Percentiles rank a stretch among this genome's conserved stretches.
Evolutionary conservation across 352 stramenopile genomes (phyloP).

Genomic region (Pythium graminicola): DNA sequence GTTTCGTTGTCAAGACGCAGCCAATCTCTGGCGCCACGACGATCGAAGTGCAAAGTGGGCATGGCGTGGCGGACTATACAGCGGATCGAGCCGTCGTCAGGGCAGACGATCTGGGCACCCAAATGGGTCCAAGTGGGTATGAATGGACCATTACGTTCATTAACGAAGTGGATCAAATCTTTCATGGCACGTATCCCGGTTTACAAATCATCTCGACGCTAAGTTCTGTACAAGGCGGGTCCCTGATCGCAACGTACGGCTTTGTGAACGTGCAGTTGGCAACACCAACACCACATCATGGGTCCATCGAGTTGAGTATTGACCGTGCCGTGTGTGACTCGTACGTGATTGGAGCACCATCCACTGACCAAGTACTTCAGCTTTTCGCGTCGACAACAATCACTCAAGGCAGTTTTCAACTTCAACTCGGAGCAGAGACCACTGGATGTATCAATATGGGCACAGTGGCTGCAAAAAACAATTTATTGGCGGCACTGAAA

Average conservation of each 20-base stretch:
- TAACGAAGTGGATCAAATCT: constrained; percentile 34
- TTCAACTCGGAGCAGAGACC: constrained; percentile 43
- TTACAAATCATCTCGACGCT: constrained; percentile 48
- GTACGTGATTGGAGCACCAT: constrained; percentile 56
- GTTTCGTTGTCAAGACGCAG: constrained; percentile 40
- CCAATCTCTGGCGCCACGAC: constrained; percentile 28
- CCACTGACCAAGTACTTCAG: constrained; percentile 56
- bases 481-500: constrained; percentile 35
- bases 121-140: constrained; percentile 46
- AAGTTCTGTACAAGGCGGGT: constrained; percentile 34
- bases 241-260: constrained; percentile 14
- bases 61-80: constrained; percentile 28
- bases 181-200: constrained; percentile 33
- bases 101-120: constrained; percentile 33
- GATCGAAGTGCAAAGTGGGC: constrained; percentile 39
- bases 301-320: constrained; percentile 52
- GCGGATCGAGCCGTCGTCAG: constrained; percentile 30
- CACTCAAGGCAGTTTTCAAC: constrained; percentile 42
- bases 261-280: constrained; percentile 29
- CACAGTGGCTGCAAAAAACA: constrained; percentile 19
- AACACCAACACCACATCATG: constrained; percentile 33
- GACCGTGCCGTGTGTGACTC: constrained; percentile 44
- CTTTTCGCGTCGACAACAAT: constrained; percentile 62
- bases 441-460: constrained; percentile 55
- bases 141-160: constrained; percentile 62